These are phyloP conservation scores for Verticillium longisporum DNA, from an alignment of 2,329 filamentous ascomycete species.

Conservation along the genomic window DNA sequence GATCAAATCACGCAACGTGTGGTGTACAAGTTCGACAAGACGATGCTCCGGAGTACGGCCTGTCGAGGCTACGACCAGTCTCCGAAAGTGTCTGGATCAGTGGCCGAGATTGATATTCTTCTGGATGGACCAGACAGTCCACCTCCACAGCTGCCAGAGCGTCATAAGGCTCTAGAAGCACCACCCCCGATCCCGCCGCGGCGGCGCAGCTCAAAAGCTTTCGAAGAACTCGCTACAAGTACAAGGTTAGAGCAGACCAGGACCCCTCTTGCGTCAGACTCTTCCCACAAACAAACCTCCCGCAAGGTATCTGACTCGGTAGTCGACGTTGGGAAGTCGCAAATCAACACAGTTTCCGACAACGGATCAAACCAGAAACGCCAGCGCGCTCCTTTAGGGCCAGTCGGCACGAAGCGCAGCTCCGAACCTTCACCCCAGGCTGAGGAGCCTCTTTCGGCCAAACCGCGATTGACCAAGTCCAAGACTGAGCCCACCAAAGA, in stretches of 20 bases:
- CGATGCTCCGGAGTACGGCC: conserved; percentile 35
- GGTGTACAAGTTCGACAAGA: conserved; percentile 53
- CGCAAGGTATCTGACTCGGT: neutral
- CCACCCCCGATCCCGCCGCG: conserved; percentile 11
- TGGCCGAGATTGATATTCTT: conserved; percentile 19
- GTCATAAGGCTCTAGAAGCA: neutral
- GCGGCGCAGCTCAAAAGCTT: neutral
- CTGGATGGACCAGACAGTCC: conserved; percentile 1
- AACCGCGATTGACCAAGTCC: conserved; percentile 19
- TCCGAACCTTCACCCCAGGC: conserved; percentile 13
- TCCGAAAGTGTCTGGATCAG: conserved; percentile 16
- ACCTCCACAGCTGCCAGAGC: neutral
- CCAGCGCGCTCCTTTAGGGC: conserved; percentile 26
- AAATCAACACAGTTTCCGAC: conserved; percentile 14
- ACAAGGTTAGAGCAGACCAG: neutral
- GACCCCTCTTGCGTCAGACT: neutral
- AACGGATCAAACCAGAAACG: conserved; percentile 41
- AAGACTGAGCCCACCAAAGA: conserved; percentile 16
- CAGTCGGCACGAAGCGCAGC: conserved; percentile 10
- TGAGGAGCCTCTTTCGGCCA: conserved; percentile 15
- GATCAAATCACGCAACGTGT: conserved; percentile 40
- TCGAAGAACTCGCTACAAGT: neutral
- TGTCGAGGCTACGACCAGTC: conserved; percentile 25
- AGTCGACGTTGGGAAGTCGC: neutral
- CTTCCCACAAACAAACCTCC: neutral